These are phyloP conservation scores for Wickerhamiella qilinensis DNA, from an alignment of 805 yeast genomes.

Conservation along the genomic window DNA sequence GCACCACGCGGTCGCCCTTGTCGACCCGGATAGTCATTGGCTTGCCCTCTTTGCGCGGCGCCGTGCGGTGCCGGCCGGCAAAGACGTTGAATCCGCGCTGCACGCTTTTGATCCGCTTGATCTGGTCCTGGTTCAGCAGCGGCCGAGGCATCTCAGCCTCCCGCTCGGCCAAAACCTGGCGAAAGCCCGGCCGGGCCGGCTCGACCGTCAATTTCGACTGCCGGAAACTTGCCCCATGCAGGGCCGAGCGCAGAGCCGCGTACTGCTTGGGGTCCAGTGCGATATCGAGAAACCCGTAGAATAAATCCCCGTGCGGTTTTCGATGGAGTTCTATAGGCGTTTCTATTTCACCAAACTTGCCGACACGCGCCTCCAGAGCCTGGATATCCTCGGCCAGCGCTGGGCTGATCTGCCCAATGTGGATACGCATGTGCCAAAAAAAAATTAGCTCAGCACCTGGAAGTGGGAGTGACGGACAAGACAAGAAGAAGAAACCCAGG, in stretches of 20 bases:
- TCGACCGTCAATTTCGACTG: constrained; percentile 50
- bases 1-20: constrained; percentile 36
- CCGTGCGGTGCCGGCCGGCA: constrained; percentile 46
- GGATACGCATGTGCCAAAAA: constrained; percentile 27
- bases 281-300: constrained; percentile 56
- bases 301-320: constrained; percentile 37
- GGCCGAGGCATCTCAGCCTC: constrained; percentile 30
- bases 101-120: constrained; percentile 22
- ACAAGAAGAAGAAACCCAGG: too few species aligned
- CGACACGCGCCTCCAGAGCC: constrained; percentile 39
- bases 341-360: constrained; percentile 42
- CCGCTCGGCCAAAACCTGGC: constrained; percentile 26
- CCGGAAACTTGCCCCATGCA: constrained; percentile 61
- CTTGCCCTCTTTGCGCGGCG: constrained; percentile 36
- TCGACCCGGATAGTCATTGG: constrained; percentile 45
- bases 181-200: constrained; percentile 43
- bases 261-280: constrained; percentile 31
- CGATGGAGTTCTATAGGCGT: constrained; percentile 33
- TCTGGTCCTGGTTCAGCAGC: constrained; percentile 14
- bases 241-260: constrained; percentile 34
- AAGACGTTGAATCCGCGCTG: constrained; percentile 24
- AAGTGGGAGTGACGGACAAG: too few species aligned
- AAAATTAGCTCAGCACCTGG: too few species aligned
- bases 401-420: constrained; percentile 53
- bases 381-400: constrained; percentile 29